These are phyloP conservation scores for Triticum dicoccoides DNA, from an alignment of 176 grass and related monocot genomes.

Conservation along the genomic window DNA sequence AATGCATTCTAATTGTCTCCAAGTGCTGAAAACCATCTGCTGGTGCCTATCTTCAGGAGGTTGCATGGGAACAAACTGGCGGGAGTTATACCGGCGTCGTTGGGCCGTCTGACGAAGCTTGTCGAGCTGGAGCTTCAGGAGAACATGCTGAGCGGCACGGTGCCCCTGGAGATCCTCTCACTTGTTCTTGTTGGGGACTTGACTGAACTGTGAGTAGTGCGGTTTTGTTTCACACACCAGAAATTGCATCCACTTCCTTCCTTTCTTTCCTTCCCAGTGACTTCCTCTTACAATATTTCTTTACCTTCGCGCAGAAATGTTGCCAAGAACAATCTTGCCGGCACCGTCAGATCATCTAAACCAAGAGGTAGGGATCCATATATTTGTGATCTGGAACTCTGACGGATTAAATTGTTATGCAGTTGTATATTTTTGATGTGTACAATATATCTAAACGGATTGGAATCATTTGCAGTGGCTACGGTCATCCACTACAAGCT, in stretches of 20 bases:
- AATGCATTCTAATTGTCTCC: neutral
- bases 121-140: conserved; percentile 7
- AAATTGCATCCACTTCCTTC: neutral
- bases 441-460: no score
- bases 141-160: conserved; percentile 14
- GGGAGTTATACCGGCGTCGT: neutral
- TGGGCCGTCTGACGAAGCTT: conserved; percentile 31
- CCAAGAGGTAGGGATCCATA: conserved; percentile 26
- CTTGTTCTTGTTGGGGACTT: neutral
- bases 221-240: no score
- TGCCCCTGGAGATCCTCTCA: conserved; percentile 30
- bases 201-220: no score
- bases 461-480: conserved; percentile 14
- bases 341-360: conserved; percentile 22
- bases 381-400: neutral
- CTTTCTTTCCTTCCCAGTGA: neutral
- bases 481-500: conserved; percentile 2
- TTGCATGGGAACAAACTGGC: conserved; percentile 27
- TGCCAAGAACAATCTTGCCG: conserved; percentile 14
- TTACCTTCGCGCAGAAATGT: conserved; percentile 36
- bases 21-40: neutral
- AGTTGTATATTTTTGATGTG: neutral
- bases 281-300: neutral
- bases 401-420: neutral
- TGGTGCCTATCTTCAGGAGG: conserved; percentile 19